phyloP scores from a whole-genome alignment of 108 stramenopile genomes.

The Pseudonitzschia pungens region DNA sequence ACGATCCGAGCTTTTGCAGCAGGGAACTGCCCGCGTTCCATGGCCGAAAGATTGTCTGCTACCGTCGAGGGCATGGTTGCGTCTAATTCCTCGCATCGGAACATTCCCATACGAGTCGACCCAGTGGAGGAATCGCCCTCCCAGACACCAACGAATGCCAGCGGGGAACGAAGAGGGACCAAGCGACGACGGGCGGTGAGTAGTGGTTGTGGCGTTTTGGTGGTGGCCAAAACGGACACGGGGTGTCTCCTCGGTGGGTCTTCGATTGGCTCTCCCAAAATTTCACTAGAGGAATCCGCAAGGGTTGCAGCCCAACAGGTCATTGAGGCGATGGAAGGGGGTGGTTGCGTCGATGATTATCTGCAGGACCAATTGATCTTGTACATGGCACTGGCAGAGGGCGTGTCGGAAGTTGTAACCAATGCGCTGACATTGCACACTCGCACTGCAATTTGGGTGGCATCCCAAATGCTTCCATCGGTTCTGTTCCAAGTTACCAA shows the following conservation, averaged over 20 bases:
- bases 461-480: constrained; percentile 35
- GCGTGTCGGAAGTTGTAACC: constrained; percentile 55
- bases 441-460: constrained; percentile 61
- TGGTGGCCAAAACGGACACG: constrained; percentile 52
- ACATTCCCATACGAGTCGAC: not conserved
- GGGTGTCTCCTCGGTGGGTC: constrained; percentile 55
- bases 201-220: constrained; percentile 56
- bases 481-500: constrained; percentile 41
- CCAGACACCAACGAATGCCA: not conserved
- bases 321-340: constrained; percentile 37
- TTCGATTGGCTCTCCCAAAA: constrained; percentile 42
- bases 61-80: not conserved
- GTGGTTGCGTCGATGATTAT: constrained; percentile 67
- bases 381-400: constrained; percentile 68
- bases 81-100: not conserved
- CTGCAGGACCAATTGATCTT: constrained; percentile 72
- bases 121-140: not conserved
- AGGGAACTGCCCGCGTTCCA: constrained; percentile 26
- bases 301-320: constrained; percentile 53
- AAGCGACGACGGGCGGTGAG: not conserved
- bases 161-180: not conserved
- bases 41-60: constrained; percentile 48
- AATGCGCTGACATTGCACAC: constrained; percentile 65
- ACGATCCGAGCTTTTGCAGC: constrained; percentile 50
- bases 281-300: constrained; percentile 36